Evolutionary conservation across 2,329 filamentous ascomycete genomes (phyloP).

Genomic region (Capronia americana): DNA sequence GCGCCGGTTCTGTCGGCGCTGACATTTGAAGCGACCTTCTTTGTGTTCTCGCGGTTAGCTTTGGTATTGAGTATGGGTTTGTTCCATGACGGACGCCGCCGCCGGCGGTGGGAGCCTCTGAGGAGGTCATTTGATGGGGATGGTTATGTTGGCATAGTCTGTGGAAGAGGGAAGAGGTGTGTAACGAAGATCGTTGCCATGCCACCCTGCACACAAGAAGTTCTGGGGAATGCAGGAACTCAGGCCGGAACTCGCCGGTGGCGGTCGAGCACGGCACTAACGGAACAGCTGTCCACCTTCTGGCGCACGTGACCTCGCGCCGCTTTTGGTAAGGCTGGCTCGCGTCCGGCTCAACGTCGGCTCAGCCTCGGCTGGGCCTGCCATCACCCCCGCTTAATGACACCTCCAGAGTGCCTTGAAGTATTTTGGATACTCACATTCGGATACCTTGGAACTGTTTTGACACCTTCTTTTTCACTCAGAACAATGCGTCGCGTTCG

Average conservation of each 20-base stretch:
- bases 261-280: background rate
- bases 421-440: too few relatives aligned
- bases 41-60: slow-evolving; percentile 42
- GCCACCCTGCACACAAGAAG: background rate
- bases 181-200: background rate
- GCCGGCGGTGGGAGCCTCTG: background rate
- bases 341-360: too few relatives aligned
- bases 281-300: background rate
- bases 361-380: too few relatives aligned
- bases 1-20: slow-evolving; percentile 62
- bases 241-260: background rate
- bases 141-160: background rate
- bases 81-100: background rate
- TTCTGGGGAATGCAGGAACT: background rate
- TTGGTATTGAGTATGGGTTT: slow-evolving; percentile 31
- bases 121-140: background rate
- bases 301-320: too few relatives aligned
- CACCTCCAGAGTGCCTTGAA: too few relatives aligned
- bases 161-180: background rate
- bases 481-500: too few relatives aligned
- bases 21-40: slow-evolving; percentile 43
- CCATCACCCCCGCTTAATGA: too few relatives aligned
- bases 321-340: too few relatives aligned
- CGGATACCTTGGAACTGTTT: too few relatives aligned
- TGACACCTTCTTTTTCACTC: too few relatives aligned